Base-by-base conservation (phyloP, 108 stramenopile species). In the Nitzschia inconspicua region DNA sequence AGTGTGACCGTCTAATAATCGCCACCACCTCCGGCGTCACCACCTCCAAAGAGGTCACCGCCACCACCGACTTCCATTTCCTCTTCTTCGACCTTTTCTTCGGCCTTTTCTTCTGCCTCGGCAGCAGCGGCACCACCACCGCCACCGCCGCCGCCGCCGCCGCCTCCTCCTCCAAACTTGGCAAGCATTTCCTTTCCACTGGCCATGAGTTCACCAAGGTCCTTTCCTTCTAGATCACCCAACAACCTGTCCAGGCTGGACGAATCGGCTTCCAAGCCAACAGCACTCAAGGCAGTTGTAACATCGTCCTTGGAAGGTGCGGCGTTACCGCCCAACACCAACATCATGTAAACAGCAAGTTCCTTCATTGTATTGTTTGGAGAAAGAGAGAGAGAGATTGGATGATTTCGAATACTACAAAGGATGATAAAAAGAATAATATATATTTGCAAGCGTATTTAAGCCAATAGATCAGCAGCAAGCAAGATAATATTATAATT, bases 211-310 rank as follows among this genome's bases (percentile, higher is more conserved):
- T 95, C 96, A 31, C 36, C 54, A 48, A 98, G 57, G 59, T 95
- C 92, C 91, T 99, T 98, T 53, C 97, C 98, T 56, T 95, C 97
- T 50, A 99, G 50, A 46, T 95, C 95, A 18, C 79, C 51, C 39
- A 97, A 63, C 48, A 98, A 72, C 9, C 42, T 62, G 50, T 44
- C 55, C 22, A 96, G 79, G 39, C 66, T 60, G 28, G 64, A 94
- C 6, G 73, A 70, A 56, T 99, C 96, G 24, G 64, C 74, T 75
- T 96, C 96, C 31, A 97, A 72, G 50, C 98, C 96, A 41, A 94
- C 95, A 42, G 90, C 56, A 42, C 87, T 56, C 29, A 98, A 78
- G 6, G 95, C 92, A 60, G 57, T 79, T 44, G 82, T 90, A 71
- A 99, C 89, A 78, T 97, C 97, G 44, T 89, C 96, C 44, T 90